Evolutionary conservation across 208 protist genomes (phyloP).

Genomic region (Leishmania amazonensis): DNA sequence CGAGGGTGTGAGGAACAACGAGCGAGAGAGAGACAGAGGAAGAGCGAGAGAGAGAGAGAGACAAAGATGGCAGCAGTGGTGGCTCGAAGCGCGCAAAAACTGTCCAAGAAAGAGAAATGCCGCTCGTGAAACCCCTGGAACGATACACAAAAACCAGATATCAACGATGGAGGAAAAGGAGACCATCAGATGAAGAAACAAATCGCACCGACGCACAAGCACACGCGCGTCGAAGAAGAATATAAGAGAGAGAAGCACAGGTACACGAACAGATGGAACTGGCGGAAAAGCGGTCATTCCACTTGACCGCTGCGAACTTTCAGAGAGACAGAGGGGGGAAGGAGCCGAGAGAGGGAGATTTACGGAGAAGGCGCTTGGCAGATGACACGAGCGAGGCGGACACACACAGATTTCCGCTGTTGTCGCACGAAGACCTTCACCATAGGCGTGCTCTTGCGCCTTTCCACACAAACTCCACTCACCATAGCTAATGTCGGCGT

Average conservation of each 20-base stretch:
- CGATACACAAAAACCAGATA: not conserved
- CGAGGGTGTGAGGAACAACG: not conserved
- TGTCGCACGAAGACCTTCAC: not conserved
- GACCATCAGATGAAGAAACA: constrained; percentile 2
- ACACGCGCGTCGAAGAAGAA: not conserved
- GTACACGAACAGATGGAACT: constrained; percentile 6
- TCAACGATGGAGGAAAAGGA: constrained; percentile 2
- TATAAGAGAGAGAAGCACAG: not conserved
- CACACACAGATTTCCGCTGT: not conserved
- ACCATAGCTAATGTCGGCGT: not conserved
- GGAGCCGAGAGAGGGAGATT: constrained; percentile 9
- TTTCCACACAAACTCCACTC: not conserved
- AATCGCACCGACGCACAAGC: not conserved
- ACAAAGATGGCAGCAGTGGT: not conserved
- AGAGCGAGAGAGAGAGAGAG: not conserved
- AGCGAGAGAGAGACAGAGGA: not conserved
- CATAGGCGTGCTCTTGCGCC: not conserved
- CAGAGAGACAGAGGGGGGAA: not conserved
- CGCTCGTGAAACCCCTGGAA: not conserved
- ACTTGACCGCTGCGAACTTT: not conserved
- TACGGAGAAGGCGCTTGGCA: not conserved
- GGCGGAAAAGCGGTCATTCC: not conserved
- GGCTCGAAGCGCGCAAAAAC: constrained; percentile 11
- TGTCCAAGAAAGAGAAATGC: not conserved
- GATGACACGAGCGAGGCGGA: not conserved